Evolutionary conservation across 1,284 basidiomycete genomes (phyloP).

Genomic region (Termitomyces sp.): DNA sequence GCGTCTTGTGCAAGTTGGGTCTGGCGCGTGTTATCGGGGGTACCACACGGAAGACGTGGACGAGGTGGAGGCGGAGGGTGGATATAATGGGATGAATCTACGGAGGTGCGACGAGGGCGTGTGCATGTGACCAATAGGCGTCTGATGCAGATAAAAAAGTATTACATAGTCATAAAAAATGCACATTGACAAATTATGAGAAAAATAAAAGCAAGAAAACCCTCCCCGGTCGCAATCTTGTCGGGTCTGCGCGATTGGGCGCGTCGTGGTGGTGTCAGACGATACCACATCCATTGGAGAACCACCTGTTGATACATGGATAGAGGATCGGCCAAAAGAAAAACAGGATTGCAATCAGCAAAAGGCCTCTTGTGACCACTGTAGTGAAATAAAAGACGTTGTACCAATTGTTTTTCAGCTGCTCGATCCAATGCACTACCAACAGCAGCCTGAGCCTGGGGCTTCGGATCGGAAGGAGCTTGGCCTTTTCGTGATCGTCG

Average conservation of each 20-base stretch:
- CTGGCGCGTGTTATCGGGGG: conserved; percentile 5
- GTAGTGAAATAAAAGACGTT: conserved; percentile 18
- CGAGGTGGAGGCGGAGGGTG: conserved; percentile 9
- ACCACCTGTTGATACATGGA: conserved; percentile 36
- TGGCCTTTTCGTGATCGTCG: conserved; percentile 90
- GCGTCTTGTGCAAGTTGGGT: not conserved
- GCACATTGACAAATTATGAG: too few species aligned
- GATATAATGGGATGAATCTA: conserved; percentile 9
- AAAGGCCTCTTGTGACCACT: conserved; percentile 17
- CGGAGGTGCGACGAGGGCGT: conserved; percentile 3
- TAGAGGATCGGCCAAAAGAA: conserved; percentile 16
- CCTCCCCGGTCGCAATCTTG: not conserved
- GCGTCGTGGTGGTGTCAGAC: conserved; percentile 19
- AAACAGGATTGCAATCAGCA: conserved; percentile 28
- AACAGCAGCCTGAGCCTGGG: conserved; percentile 75
- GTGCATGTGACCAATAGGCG: not conserved
- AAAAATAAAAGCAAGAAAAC: too few species aligned
- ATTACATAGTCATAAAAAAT: not conserved
- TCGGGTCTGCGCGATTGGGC: not conserved
- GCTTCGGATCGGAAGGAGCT: conserved; percentile 86
- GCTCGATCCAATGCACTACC: conserved; percentile 91
- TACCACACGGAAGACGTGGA: conserved; percentile 13
- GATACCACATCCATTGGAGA: conserved; percentile 40
- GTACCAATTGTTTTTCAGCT: conserved; percentile 44
- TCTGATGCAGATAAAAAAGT: too few species aligned